Conservation (phyloP, 441 rosid species). For the Bocquillonia castaneifolia region DNA sequence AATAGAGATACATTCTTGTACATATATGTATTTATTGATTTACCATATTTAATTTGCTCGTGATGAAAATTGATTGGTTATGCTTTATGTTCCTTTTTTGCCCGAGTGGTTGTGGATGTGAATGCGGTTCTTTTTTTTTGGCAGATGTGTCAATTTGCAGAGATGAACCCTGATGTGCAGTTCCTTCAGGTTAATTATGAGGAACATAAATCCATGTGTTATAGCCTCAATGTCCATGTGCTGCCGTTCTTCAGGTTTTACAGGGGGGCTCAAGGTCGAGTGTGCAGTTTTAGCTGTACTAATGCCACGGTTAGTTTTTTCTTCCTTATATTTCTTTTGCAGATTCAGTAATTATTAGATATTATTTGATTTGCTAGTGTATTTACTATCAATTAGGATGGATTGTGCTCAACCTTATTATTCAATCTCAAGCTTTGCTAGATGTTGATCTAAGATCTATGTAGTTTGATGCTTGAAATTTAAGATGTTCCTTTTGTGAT, state of each 20-base stretch:
- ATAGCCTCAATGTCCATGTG: slow-evolving; percentile 82
- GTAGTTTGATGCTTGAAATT: background rate
- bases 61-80: background rate
- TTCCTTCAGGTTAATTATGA: slow-evolving; percentile 89
- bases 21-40: background rate
- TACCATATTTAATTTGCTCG: too few relatives aligned
- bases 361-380: too few relatives aligned
- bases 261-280: slow-evolving; percentile 77
- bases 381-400: background rate
- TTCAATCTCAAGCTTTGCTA: background rate
- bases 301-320: slow-evolving; percentile 74
- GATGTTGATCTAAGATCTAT: background rate
- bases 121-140: slow-evolving; percentile 1
- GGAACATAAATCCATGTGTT: slow-evolving; percentile 94
- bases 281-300: slow-evolving; percentile 94
- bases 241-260: slow-evolving; percentile 85
- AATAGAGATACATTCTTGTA: too few relatives aligned
- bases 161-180: slow-evolving; percentile 67
- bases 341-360: background rate
- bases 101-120: too few relatives aligned
- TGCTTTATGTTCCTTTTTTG: background rate
- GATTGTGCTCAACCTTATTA: background rate
- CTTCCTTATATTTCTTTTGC: background rate
- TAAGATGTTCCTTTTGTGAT: background rate
- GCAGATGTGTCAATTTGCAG: slow-evolving; percentile 81